Base-by-base conservation (phyloP, 768 basidiomycete genomes). In the Neoboletus subvelutipes region DNA sequence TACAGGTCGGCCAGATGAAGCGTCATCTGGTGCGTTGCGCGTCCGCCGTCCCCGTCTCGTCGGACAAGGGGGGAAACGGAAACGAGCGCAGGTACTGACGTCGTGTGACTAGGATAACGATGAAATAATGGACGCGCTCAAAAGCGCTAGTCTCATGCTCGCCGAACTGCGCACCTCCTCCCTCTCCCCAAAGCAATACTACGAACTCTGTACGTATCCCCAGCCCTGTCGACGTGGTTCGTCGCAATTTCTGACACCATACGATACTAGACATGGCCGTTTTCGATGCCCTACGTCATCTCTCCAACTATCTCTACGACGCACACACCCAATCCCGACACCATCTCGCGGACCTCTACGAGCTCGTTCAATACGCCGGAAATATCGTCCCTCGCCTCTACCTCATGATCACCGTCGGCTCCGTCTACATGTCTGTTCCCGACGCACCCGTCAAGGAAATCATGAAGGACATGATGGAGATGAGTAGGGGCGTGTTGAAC, bases 381-480 rank as follows among this genome's bases (percentile, higher is more conserved):
- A 96, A 95, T 71, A 95, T 97, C 71, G 88, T 96, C 48, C 94
- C 94, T 26, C 86, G 94, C 18, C 80, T 92, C 36, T 93, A 98
- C 75, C 90, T 98, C 67, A 98, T 99, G 97, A 97, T 98, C 66
- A 98, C 97, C 39, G 96, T 99, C 59, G 97, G 97, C 61, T 92
- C 96, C 1, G 95, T 98, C 36, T 99, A 98, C 80, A 98, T 99
- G 97, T 94, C 94, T 29, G 87, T 98, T 50, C 86, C 94, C 3
- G 96, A 97, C 57, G 95, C 96, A 11, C 96, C 96, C 5, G 87
- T 98, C 54, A 97, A 94, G 79, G 96, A 99, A 77, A 94, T 99
- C 60, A 99, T 98, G 96, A 98, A 97, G 80, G 97, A 99, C 74
- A 98, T 98, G 96, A 90, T 99, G 90, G 97, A 99, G 74, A 98